Evolutionary conservation across 2,329 filamentous ascomycete species (phyloP), one percentile per base, ranked within the genome.

Genomic region (Gnomoniopsis smithogilvyi): DNA sequence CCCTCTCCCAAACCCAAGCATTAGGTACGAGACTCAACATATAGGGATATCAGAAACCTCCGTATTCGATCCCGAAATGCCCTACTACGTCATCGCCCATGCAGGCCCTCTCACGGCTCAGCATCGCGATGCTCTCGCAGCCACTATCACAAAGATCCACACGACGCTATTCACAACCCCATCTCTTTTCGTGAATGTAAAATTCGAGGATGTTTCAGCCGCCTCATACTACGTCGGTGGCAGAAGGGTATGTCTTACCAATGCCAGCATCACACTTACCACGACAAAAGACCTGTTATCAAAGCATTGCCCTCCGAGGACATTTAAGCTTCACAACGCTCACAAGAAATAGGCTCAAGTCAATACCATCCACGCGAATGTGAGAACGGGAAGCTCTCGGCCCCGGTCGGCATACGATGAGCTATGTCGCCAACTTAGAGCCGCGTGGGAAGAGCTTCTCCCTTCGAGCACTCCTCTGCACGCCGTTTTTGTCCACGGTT

Each of bases 161-260:
- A 54, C 51, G 10, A 45, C 19, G 17, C 43, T 54, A 2, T 58
- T 50, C 33, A 50, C 45, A 21, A 49, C 45, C 6, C 45, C 56
- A 17, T 58, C 55, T 34, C 56, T 54, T n/a, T 58, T 58, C 30
- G 50, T 54, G 22, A 58, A 58, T 14, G 56, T 58, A 14, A 50
- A 51, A 11, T 54, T 49, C 12, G 50, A 54, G 24, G 43, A 58
- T 17, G 24, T 14, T 1, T 54, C 56, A n/a, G 38, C 33, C 4
- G 4, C 43, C 10, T 30, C 36, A 11, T 34, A 58, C 46, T 58
- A 58, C 21, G 56, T 58, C 12, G 56, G 50, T 6, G 45, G 50
- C 26, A 58, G 54, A 36, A 45, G 33, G 3, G 43, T 49, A 15
- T 54, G 56, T 49, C 19, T 22, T 15, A 21, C 43, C 11, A 19